Evolutionary conservation across 139 green algal genomes (phyloP).

Genomic region (Gonium pectorale): DNA sequence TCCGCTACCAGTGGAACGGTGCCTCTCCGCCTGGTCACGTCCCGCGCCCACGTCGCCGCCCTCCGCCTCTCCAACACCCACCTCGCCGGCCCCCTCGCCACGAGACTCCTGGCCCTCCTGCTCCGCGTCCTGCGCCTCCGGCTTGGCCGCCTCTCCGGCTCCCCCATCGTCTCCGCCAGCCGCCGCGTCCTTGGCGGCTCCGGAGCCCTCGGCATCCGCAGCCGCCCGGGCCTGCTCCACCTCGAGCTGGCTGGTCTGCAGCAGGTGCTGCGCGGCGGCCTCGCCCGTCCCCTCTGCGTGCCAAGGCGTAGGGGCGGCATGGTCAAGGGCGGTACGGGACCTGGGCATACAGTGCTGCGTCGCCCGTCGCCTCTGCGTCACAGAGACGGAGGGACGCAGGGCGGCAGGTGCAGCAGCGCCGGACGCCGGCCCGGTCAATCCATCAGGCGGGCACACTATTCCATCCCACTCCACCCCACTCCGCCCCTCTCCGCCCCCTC

Average conservation of each 20-base stretch:
- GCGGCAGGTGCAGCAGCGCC: too few relatives aligned
- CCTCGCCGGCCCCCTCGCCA: neutral
- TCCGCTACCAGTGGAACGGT: too few relatives aligned
- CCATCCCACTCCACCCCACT: too few relatives aligned
- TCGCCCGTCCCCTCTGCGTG: neutral
- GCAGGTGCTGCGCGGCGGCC: slow-evolving; percentile 7
- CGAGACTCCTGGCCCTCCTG: neutral
- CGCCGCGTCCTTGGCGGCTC: too few relatives aligned
- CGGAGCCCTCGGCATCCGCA: too few relatives aligned
- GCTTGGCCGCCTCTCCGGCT: neutral
- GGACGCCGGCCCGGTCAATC: too few relatives aligned
- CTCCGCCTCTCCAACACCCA: neutral
- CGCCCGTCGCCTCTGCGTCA: neutral
- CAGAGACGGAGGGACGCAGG: too few relatives aligned
- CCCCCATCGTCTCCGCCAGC: neutral
- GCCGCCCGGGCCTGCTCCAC: neutral
- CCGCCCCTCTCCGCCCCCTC: neutral
- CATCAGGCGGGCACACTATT: too few relatives aligned
- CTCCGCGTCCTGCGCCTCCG: neutral
- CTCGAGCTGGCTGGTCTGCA: neutral
- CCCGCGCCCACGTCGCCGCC: neutral
- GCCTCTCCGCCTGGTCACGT: neutral
- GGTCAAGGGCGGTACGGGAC: too few relatives aligned
- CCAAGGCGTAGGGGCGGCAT: too few relatives aligned
- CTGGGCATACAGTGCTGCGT: too few relatives aligned